A percentile compares a stretch with the other conserved stretches of the same genome.
Evolutionary conservation across 2,329 filamentous ascomycete genomes (phyloP).

Genomic region (Trichoderma cornu-damae): DNA sequence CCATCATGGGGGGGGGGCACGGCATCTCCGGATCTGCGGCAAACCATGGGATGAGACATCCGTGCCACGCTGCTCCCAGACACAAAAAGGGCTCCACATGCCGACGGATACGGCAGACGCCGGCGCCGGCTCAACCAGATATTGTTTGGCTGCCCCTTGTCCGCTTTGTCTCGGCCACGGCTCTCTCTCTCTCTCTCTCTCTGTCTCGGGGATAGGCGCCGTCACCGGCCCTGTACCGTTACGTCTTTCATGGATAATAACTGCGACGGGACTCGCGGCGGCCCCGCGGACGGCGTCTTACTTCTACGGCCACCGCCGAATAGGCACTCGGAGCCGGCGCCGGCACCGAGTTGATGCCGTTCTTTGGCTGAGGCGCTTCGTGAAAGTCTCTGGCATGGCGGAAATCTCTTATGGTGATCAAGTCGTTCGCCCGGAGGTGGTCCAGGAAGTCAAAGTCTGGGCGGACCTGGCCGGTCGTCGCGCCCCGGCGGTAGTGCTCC

Average conservation of each 20-base stretch:
- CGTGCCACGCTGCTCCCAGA: neutral
- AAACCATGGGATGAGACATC: neutral
- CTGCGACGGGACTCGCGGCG: neutral
- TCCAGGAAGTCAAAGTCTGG: conserved; percentile 40
- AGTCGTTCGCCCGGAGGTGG: conserved; percentile 29
- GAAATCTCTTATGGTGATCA: conserved; percentile 30
- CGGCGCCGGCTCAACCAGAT: neutral
- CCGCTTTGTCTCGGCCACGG: neutral
- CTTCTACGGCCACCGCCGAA: neutral
- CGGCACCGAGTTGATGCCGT: conserved; percentile 3
- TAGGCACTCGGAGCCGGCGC: neutral
- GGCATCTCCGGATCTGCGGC: conserved; percentile 3
- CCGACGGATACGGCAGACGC: neutral
- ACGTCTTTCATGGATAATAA: neutral
- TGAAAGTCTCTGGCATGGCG: conserved; percentile 11
- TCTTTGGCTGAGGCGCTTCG: conserved; percentile 13
- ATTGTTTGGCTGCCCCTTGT: neutral
- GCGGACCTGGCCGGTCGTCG: conserved; percentile 26
- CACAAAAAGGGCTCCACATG: neutral
- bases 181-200: too few relatives aligned
- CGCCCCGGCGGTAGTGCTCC: conserved; percentile 36
- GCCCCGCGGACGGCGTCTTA: neutral
- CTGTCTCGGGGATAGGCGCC: too few relatives aligned
- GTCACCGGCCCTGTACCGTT: neutral
- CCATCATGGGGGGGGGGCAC: neutral